Evolutionary conservation across 2,329 filamentous ascomycete genomes (phyloP), one percentile per base, ranked within the genome.

Genomic region (Furcasterigmium sp.): DNA sequence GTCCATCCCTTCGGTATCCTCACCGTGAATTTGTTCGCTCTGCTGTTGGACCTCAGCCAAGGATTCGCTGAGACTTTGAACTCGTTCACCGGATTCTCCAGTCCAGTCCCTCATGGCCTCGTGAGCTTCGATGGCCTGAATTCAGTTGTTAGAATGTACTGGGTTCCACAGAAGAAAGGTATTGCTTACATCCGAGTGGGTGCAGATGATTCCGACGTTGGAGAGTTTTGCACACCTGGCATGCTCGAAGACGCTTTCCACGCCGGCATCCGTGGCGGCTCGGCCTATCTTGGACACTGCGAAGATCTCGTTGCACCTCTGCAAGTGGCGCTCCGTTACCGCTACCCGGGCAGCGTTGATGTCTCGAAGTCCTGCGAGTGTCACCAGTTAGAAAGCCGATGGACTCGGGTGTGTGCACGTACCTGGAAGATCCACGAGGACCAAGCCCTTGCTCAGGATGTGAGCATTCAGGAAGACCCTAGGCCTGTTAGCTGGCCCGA

Each of bases 371-470:
- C 71, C 70, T 70, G 29, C 15, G 10, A 8, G 13, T 8, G 18
- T 19, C 9, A 29, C 26, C 17, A 5, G 28, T n/a, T 18, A 5
- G 18, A 1, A 18, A 26, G 5, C 9, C 13, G 17, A 23, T 15
- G 2, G 10, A 47, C 53, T 18, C 23, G 7, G 7, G 11, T 26
- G n/a, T n/a, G n/a, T n/a, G n/a, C n/a, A n/a, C n/a, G n/a, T 58
- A 71, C 69, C 70, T 20, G 72, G 71, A 15, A 76, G 61, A 45
- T 76, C 72, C 0, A 70, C 70, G 7, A 76, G 59, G 4, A 74
- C 53, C 1, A 75, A 58, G 0, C 72, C 72, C 42, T 65, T 69
- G 44, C 68, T 71, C 8, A 76, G 51, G 15, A 75, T 71, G 46
- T 71, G 55, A 1, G 72, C 63, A 13, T 68, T 65, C 10, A 65